A percentile compares a stretch with the other conserved stretches of the same genome.
These are phyloP conservation scores for Eucalyptus curtisii DNA, from an alignment of 345 rosid genomes.

Conservation along the genomic window DNA sequence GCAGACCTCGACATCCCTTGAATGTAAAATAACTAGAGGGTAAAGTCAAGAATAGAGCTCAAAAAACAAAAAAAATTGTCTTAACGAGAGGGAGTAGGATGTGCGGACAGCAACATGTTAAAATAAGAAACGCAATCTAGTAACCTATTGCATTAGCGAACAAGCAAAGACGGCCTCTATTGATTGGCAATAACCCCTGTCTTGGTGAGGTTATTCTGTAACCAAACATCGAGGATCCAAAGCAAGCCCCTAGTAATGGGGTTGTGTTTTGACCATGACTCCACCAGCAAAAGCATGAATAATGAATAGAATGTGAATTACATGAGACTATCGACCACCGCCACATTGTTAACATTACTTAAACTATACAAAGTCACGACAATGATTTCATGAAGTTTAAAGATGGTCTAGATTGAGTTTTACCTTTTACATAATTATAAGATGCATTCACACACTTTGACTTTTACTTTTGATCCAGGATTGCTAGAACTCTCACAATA, in stretches of 20 bases:
- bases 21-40: no score
- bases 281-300: neutral
- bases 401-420: neutral
- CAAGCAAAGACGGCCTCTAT: no score
- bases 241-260: no score
- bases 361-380: neutral
- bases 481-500: neutral
- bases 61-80: fast-evolving
- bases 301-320: neutral
- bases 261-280: neutral
- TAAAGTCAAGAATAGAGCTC: no score
- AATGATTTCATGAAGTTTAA: no score
- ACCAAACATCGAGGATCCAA: no score
- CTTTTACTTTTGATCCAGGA: neutral
- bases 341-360: neutral
- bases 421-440: neutral
- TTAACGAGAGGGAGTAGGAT: no score
- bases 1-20: no score
- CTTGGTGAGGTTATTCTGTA: no score
- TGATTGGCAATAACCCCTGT: no score
- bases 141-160: fast-evolving
- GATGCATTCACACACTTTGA: neutral
- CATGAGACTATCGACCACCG: neutral
- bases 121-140: fast-evolving
- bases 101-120: fast-evolving